Evolutionary conservation across 1,284 basidiomycete species (phyloP), one percentile per base, ranked within the genome.

Genomic region (Pseudozyma thailandica): DNA sequence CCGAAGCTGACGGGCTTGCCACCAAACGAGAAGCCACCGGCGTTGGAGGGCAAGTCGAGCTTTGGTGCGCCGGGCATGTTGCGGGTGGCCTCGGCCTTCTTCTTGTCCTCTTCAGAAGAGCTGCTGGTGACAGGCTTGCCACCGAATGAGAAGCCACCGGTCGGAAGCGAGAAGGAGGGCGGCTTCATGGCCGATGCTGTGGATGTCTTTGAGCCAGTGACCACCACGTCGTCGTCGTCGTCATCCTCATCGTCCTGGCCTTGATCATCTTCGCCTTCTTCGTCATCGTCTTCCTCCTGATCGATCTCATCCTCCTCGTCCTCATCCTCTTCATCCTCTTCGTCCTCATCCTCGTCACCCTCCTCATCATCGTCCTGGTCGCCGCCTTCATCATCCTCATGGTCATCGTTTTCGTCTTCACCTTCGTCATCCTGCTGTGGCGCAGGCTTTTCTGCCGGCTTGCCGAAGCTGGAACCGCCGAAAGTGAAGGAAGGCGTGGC

Each of bases 111-210:
- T 0, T 48, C 41, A 2, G 52, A 37, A 1, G 49, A 38, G 27
- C 30, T 21, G 9, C 27, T 38, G 27, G 12, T 38, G 20, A 72
- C 26, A 10, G 59, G 51, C 39, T 66, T 72, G 28, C 69, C 69
- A n/a, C 59, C 56, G 28, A 72, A 72, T 1, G 69, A 63, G 31
- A 72, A 72, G 37, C 69, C 69, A 25, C 59, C 59, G 13, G 51
- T 38, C 3, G 69, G 69, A 2, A 72, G 55, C 10, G 54, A 50
- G 49, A 72, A 72, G 4, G 53, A 55, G 2, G 68, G 61, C 16
- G 68, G 49, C 26, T 64, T 52, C 42, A 37, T 50, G 10, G 38
- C 15, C 3, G 51, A 25, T 23, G 41, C 20, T 9, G 48, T 35
- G 15, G 56, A 52, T 31, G 49, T 20, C 27, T 64, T 70, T 13